Evolutionary conservation across 495 filamentous ascomycete species (phyloP).

Genomic region (Aspergillus diversus): DNA sequence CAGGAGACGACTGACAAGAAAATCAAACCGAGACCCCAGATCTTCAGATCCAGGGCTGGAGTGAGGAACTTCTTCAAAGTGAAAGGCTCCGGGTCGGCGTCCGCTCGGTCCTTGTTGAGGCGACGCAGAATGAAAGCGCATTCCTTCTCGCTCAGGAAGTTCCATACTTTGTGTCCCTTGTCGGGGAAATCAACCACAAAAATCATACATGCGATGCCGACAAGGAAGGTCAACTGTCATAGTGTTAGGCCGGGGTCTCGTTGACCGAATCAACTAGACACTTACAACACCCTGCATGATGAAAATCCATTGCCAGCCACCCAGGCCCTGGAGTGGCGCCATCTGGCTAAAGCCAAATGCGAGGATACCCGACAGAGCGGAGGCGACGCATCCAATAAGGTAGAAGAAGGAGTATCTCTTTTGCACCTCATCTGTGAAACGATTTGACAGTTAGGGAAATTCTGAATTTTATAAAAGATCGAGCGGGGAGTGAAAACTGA

Average conservation of each 20-base stretch:
- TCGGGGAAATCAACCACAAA: constrained; percentile 63
- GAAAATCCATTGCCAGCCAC: constrained; percentile 69
- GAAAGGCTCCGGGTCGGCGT: constrained; percentile 54
- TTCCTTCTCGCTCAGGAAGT: constrained; percentile 52
- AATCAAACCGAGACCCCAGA: constrained; percentile 63
- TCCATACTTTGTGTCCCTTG: constrained; percentile 52
- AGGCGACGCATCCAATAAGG: constrained; percentile 63
- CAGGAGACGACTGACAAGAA: constrained; percentile 45
- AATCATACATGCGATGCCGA: constrained; percentile 48
- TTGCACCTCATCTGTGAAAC: constrained; percentile 56
- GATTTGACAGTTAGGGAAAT: not conserved
- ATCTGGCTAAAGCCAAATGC: constrained; percentile 68
- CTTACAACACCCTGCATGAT: constrained; percentile 60
- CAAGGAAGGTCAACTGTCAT: constrained; percentile 39
- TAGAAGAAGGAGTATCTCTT: constrained; percentile 69
- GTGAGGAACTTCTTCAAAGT: constrained; percentile 49
- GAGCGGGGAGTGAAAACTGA: constrained; percentile 13
- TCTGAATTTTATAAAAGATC: too few relatives aligned
- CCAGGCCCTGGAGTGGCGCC: constrained; percentile 46
- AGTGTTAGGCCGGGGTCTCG: not conserved
- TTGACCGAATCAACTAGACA: not conserved
- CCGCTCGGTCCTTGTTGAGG: constrained; percentile 59
- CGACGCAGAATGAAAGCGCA: constrained; percentile 57
- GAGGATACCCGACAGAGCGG: constrained; percentile 64
- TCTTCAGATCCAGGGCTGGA: constrained; percentile 55